Conservation (phyloP, 2,329 filamentous ascomycete genomes). For the Coniochaeta sp. region DNA sequence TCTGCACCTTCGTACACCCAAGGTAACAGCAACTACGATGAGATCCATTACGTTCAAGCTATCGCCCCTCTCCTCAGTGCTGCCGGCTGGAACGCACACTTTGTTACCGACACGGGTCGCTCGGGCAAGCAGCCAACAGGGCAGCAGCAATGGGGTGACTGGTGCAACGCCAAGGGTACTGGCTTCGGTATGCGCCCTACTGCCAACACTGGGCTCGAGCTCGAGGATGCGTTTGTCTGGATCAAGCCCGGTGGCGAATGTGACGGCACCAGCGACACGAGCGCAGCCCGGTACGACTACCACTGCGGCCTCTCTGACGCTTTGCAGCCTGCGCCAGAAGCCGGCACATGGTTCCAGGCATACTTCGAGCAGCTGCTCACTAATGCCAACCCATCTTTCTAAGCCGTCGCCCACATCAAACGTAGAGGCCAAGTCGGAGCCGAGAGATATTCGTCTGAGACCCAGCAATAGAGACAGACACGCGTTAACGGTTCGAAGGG, state of each 20-base stretch:
- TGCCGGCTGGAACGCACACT: conserved; percentile 35
- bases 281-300: conserved; percentile 41
- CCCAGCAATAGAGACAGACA: too few relatives aligned
- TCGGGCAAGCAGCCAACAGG: conserved; percentile 52
- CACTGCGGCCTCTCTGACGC: conserved; percentile 45
- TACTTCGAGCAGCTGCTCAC: conserved; percentile 50
- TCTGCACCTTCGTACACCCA: conserved; percentile 36
- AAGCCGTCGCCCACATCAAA: conserved; percentile 3
- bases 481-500: too few relatives aligned
- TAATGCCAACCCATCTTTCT: conserved; percentile 48
- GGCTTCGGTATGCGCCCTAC: conserved; percentile 60
- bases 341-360: conserved; percentile 59
- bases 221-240: conserved; percentile 63
- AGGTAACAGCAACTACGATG: conserved; percentile 42
- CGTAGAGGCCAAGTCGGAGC: background rate
- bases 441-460: too few relatives aligned
- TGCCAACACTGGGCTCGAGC: conserved; percentile 48
- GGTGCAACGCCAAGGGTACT: conserved; percentile 56
- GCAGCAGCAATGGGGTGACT: conserved; percentile 55
- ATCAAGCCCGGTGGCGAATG: conserved; percentile 60
- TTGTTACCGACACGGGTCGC: conserved; percentile 45
- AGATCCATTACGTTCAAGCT: conserved; percentile 50
- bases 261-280: conserved; percentile 39
- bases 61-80: conserved; percentile 55
- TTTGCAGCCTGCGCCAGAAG: conserved; percentile 59